Evolutionary conservation across 176 grass and related monocot genomes (phyloP).

Genomic region (Phyllostachys edulis): DNA sequence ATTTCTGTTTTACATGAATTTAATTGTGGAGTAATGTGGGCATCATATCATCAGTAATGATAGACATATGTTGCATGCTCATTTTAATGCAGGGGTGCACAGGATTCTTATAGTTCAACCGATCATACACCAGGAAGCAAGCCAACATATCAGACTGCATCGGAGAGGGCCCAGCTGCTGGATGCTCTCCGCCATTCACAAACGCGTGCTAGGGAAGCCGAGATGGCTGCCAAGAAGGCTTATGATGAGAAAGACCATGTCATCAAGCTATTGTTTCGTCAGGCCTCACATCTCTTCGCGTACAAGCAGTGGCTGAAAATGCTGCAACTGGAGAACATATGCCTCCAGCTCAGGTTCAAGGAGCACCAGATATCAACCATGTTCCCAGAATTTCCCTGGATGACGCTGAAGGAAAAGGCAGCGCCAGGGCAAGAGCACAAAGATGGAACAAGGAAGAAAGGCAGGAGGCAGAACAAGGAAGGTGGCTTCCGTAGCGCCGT

Average conservation of each 20-base stretch:
- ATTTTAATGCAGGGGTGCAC: constrained; percentile 35
- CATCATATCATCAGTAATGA: neutral
- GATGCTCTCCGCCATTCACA: constrained; percentile 90
- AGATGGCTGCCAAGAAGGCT: constrained; percentile 79
- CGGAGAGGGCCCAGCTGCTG: constrained; percentile 53
- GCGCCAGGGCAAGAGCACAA: constrained; percentile 25
- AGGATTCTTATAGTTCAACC: constrained; percentile 36
- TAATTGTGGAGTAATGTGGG: neutral
- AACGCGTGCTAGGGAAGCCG: constrained; percentile 83
- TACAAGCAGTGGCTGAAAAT: constrained; percentile 92
- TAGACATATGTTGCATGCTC: neutral
- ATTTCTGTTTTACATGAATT: neutral
- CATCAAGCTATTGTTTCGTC: constrained; percentile 76
- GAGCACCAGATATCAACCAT: constrained; percentile 62
- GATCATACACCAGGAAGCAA: constrained; percentile 22
- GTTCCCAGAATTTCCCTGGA: constrained; percentile 65
- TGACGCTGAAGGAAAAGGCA: constrained; percentile 37
- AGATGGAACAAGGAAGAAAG: constrained; percentile 39
- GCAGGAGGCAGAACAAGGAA: constrained; percentile 40
- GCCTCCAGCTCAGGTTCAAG: constrained; percentile 73
- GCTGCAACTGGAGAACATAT: constrained; percentile 84
- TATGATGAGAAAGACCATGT: constrained; percentile 83
- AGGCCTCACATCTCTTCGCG: constrained; percentile 81
- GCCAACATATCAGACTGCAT: constrained; percentile 36
- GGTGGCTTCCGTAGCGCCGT: constrained; percentile 39